A percentile compares a stretch with the other conserved stretches of the same genome.
These are phyloP conservation scores for Cryptococcus jaspeensis DNA, from an alignment of 1,284 basidiomycete species.

Conservation along the genomic window DNA sequence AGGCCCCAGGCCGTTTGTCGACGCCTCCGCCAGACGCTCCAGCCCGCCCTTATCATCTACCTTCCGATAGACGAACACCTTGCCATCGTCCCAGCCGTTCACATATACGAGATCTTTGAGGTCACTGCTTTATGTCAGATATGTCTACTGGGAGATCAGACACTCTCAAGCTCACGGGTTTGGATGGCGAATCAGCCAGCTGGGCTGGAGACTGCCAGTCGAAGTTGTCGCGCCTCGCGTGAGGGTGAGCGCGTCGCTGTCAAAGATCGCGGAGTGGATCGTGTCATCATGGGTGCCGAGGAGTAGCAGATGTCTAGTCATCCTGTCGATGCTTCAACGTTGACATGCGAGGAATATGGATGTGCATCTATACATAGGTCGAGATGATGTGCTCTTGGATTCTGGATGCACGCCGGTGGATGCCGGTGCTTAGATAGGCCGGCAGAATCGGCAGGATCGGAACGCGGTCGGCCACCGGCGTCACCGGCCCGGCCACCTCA, in stretches of 20 bases:
- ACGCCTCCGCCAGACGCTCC: slow-evolving; percentile 22
- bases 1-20: slow-evolving; percentile 22
- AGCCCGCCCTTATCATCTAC: slow-evolving; percentile 11
- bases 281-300: slow-evolving; percentile 25
- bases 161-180: slow-evolving; percentile 14
- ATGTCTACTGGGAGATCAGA: not conserved
- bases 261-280: slow-evolving; percentile 25
- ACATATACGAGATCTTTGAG: slow-evolving; percentile 24
- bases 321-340: not conserved
- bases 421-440: no score
- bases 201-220: slow-evolving; percentile 19
- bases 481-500: no score
- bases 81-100: slow-evolving; percentile 26
- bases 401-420: no score
- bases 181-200: slow-evolving; percentile 28
- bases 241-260: slow-evolving; percentile 12
- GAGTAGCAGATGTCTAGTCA: slow-evolving; percentile 16
- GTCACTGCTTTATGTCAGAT: slow-evolving; percentile 1
- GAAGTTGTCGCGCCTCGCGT: slow-evolving; percentile 6
- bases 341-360: no score
- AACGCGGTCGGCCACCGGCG: no score
- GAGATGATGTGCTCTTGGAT: no score
- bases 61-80: slow-evolving; percentile 21
- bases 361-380: no score
- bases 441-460: no score